Evolutionary conservation across 345 rosid genomes (phyloP).

Genomic region (Acer negundo): DNA sequence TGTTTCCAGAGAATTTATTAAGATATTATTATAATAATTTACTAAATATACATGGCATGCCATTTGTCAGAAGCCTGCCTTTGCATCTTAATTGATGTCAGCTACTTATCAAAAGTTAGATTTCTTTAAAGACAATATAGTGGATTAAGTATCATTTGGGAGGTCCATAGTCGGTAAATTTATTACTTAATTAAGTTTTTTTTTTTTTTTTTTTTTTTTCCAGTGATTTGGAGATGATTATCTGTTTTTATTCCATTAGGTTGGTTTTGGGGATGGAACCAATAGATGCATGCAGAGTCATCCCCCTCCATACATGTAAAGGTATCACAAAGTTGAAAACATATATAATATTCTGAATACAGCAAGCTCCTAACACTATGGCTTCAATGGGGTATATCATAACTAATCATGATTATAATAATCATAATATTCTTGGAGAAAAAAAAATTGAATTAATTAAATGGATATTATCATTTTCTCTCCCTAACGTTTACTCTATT

Average conservation of each 20-base stretch:
- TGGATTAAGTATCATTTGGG: slow-evolving; percentile 15
- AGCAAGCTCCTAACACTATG: too few relatives aligned
- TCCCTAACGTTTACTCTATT: too few relatives aligned
- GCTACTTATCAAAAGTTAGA: slow-evolving; percentile 12
- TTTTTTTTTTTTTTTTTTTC: too few relatives aligned
- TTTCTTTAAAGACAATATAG: background rate
- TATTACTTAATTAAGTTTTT: background rate
- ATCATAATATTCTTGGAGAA: background rate
- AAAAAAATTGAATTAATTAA: too few relatives aligned
- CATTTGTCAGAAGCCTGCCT: slow-evolving; percentile 23
- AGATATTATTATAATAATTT: slow-evolving; percentile 5
- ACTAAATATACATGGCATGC: slow-evolving; percentile 8
- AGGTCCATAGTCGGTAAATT: background rate
- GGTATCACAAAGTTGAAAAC: background rate
- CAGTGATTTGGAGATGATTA: slow-evolving; percentile 8
- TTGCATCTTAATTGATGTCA: slow-evolving; percentile 22
- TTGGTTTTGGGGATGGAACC: slow-evolving; percentile 21
- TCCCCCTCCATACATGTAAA: background rate
- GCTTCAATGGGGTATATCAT: background rate
- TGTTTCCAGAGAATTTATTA: background rate
- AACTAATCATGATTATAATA: background rate
- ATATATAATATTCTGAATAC: too few relatives aligned
- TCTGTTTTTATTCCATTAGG: slow-evolving; percentile 18
- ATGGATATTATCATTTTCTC: too few relatives aligned
- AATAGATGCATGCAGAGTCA: slow-evolving; percentile 24